A percentile compares a stretch with the other conserved stretches of the same genome.
Conservation (phyloP, 2,329 filamentous ascomycete genomes). For the Aspergillus fructus region DNA sequence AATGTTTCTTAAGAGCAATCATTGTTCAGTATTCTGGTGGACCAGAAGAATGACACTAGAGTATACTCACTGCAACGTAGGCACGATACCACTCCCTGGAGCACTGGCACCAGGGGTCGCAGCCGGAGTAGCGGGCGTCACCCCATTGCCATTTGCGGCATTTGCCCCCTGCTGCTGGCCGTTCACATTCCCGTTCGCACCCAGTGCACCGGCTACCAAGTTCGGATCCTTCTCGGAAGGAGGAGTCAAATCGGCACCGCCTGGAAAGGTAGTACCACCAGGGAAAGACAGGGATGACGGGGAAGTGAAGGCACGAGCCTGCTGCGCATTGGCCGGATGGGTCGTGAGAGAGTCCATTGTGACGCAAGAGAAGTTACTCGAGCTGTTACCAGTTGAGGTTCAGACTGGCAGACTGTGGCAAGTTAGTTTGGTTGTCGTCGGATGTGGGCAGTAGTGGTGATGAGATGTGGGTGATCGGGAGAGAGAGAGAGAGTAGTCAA, state of each 20-base stretch:
- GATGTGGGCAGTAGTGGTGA: background rate
- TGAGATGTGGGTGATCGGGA: constrained; percentile 13
- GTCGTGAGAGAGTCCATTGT: constrained; percentile 88
- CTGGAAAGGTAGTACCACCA: constrained; percentile 80
- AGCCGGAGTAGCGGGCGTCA: constrained; percentile 85
- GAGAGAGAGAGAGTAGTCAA: constrained; percentile 16
- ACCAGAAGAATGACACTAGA: constrained; percentile 41
- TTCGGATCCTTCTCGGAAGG: constrained; percentile 66
- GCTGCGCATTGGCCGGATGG: constrained; percentile 84
- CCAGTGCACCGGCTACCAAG: constrained; percentile 44
- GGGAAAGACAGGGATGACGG: constrained; percentile 91
- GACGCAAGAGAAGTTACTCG: constrained; percentile 28
- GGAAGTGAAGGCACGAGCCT: constrained; percentile 94
- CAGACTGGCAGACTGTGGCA: background rate
- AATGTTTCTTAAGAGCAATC: constrained; percentile 71
- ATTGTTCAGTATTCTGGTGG: constrained; percentile 52
- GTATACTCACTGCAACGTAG: constrained; percentile 93
- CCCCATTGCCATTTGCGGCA: constrained; percentile 69
- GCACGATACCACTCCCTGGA: constrained; percentile 84
- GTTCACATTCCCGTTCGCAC: constrained; percentile 50
- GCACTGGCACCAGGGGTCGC: constrained; percentile 82
- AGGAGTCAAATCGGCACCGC: constrained; percentile 79
- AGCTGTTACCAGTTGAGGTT: constrained; percentile 24
- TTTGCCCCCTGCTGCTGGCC: constrained; percentile 58
- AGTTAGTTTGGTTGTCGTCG: background rate